Base-by-base conservation (phyloP, 495 filamentous ascomycete genomes). In the Cairneyella variabilis region DNA sequence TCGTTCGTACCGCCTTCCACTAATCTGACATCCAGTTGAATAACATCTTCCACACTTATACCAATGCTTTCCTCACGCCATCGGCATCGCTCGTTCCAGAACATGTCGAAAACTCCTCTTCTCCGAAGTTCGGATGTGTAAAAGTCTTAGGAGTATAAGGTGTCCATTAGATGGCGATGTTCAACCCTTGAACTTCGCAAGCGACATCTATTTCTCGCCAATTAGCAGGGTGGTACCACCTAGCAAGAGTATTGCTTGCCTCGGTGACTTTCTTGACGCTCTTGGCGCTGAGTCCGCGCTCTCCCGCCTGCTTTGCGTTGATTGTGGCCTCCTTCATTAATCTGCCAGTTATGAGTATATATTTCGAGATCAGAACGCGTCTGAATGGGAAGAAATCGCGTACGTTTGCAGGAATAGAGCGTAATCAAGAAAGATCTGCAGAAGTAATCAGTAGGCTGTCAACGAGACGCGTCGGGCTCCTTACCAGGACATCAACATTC, bases 341-440 rank as follows among this genome's bases (percentile, higher is more conserved):
- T 42, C 91, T 96, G 28, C 4, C 52, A 11, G 40, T 61, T 36
- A 17, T 58, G 22, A 53, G 52, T 26, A 43, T 7, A 41, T 40
- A 28, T 8, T 10, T 22, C 43, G n/a, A 16, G 7, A 20, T 27
- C n/a, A 27, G 11, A 16, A 21, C 23, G 23, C 6, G 23, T 28
- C 27, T 30, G 11, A 25, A 47, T 6, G 36, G 9, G 30, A 36
- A 9, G 7, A 23, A 34, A n/a, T 47, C 22, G 48, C 43, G 9
- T 18, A 93, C 90, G 86, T 85, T 77, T 95, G 85, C 72, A 96
- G 82, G 61, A 96, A 96, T 7, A 95, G 76, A 63, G 87, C 84
- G 63, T 96, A 96, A 62, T 96, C 88, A 28, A 96, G 75, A 63
- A 90, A 95, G 20, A 93, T 85, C 89, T 93, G 51, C 7, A 6